Conservation (phyloP, 108 stramenopile genomes). For the Pseudonitzschia pungens region DNA sequence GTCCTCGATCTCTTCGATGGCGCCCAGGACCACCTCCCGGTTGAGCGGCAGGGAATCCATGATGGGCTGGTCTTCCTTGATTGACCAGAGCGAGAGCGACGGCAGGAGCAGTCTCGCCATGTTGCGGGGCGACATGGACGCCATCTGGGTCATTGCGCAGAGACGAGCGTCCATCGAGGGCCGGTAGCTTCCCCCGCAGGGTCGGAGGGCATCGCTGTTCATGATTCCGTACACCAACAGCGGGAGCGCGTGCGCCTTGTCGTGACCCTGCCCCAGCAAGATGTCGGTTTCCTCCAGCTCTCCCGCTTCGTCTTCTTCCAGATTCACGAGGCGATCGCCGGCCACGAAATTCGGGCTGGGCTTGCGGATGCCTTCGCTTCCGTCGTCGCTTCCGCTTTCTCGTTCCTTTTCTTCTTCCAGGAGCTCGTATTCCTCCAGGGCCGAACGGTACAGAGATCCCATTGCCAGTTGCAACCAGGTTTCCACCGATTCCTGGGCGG, state of each 20-base stretch:
- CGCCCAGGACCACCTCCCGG: conserved; percentile 18
- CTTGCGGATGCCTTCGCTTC: background rate
- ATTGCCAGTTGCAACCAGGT: conserved; percentile 45
- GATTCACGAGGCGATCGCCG: conserved; percentile 44
- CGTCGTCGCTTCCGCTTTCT: no score
- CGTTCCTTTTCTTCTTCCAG: conserved; percentile 17
- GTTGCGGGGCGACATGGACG: conserved; percentile 44
- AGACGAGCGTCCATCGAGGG: conserved; percentile 47
- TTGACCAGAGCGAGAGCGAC: conserved; percentile 48
- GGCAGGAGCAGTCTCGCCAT: conserved; percentile 49
- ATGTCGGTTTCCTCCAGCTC: conserved; percentile 34
- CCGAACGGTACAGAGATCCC: conserved; percentile 49
- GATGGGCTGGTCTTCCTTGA: conserved; percentile 23
- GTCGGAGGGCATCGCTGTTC: conserved; percentile 59
- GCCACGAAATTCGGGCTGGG: conserved; percentile 22
- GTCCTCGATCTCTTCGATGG: background rate
- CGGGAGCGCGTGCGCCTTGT: conserved; percentile 25
- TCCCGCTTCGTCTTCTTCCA: conserved; percentile 32
- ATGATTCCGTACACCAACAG: conserved; percentile 44
- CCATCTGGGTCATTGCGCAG: conserved; percentile 47
- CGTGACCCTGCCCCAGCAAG: conserved; percentile 56
- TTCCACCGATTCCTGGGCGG: conserved; percentile 26
- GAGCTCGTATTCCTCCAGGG: conserved; percentile 27
- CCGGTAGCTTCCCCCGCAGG: conserved; percentile 14
- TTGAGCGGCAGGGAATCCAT: conserved; percentile 31